Base-by-base conservation (phyloP, 306 rosid genomes). In the Cyamopsis tetragonoloba region DNA sequence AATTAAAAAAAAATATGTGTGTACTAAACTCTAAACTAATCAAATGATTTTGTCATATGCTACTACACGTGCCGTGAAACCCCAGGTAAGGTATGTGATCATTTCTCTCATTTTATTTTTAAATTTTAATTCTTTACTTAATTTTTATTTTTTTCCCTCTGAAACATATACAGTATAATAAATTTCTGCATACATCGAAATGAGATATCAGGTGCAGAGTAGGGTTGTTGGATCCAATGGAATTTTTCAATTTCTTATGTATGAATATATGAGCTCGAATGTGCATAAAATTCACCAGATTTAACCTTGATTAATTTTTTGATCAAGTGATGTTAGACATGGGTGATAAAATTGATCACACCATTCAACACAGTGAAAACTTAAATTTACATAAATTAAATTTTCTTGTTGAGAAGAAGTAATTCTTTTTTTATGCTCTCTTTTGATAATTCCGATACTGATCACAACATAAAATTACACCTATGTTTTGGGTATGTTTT, bases 211-310 rank as follows among this genome's bases (percentile, higher is more conserved):
- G 68, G 62, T 54, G 41, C 66, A 72, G 79, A 61, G 53, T 24
- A n/a, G n/a, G n/a, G 44, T 75, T 74, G 67, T 53, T 50, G 20
- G 87, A 88, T 85, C 91, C 87, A 78, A 79, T 79, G 81, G 75
- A 83, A 80, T 73, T 78, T 79, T 72, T 3, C 37, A 37, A n/a
- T 70, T 55, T 67, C 34, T 50, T 63, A 76, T 60, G 18, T 49
- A 27, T 50, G 64, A 26, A n/a, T n/a, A n/a, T n/a, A 18, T 15
- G 53, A 62, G 78, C 26, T 67, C 11, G 39, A 63, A 39, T 67
- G 48, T 31, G 34, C 69, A 71, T 44, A 31, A 59, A 62, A 79
- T 63, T 76, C 79, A 66, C 72, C 76, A 66, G 35, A 62, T 27
- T 71, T 32, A 32, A 14, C 12, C 42, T 18, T 23, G 0, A 49